Base-by-base conservation (phyloP, 768 basidiomycete species). In the Obba rivulosa region DNA sequence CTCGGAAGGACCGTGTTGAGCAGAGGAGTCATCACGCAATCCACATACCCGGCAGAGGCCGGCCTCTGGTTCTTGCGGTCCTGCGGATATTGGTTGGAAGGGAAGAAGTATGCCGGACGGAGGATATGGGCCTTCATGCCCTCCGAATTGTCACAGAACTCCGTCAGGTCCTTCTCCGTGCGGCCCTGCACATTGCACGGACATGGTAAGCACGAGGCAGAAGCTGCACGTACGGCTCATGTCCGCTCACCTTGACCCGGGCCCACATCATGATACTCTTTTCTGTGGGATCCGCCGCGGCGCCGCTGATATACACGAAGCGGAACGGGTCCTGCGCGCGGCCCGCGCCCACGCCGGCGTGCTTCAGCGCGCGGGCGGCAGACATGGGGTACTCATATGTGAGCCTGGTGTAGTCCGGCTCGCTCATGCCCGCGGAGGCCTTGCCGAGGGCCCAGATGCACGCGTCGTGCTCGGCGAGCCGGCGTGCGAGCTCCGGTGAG, bases 271-370 rank as follows among this genome's bases (percentile, higher is more conserved):
- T 50, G n/a, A 49, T 18, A 18, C 61, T 60, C 46, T 62, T 61
- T 40, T 61, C 63, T 21, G 57, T 57, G 28, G 68, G 69, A 45
- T 69, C 67, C 13, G 70, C 69, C 10, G 55, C 53, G 49, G 69
- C 66, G 8, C 71, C 69, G 36, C 68, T 69, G 45, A 71, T 43
- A 53, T 60, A 71, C 31, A 71, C 60, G 49, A 73, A 71, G 18
- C 63, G 53, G 59, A 71, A 69, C 1, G 68, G 68, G 37, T 51
- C 45, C 13, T 48, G 53, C n/a, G 45, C 44, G 28, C 28, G 28
- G 28, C 42, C 42, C 35, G 46, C 52, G 13, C 63, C 65, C 9
- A 62, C 57, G 13, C 62, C 61, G 14, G 58, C 60, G 13, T 62
- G 57, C 40, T 57, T 53, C 21, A 72, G 49, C 5, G 68, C 67